Evolutionary conservation across 352 stramenopile genomes (phyloP).

Genomic region (Thraustochytrium striatum): DNA sequence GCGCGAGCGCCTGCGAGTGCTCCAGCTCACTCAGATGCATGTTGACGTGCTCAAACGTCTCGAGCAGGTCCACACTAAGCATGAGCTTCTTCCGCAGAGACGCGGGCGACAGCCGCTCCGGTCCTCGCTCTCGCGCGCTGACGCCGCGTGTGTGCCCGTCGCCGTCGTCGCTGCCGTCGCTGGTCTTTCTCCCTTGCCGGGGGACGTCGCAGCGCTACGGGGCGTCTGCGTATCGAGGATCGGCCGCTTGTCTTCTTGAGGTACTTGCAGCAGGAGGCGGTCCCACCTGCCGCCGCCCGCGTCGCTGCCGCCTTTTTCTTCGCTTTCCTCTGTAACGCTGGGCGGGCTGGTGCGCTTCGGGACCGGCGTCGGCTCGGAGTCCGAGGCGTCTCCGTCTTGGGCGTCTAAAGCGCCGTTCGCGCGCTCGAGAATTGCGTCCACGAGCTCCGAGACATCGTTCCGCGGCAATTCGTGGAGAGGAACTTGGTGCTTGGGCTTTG

Average conservation of each 20-base stretch:
- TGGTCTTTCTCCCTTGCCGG: not conserved
- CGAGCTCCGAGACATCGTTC: too few species aligned
- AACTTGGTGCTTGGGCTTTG: too few species aligned
- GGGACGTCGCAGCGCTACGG: not conserved
- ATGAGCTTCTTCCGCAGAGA: slow-evolving; percentile 42
- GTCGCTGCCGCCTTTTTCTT: not conserved
- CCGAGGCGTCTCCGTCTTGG: not conserved
- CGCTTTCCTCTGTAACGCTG: not conserved
- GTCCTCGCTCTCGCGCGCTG: not conserved
- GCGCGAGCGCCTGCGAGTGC: slow-evolving; percentile 32
- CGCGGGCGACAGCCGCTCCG: not conserved
- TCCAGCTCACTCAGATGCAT: slow-evolving; percentile 43
- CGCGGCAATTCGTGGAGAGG: too few species aligned
- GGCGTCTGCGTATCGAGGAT: not conserved
- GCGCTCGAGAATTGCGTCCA: too few species aligned
- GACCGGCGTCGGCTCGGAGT: not conserved
- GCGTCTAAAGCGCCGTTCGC: not conserved
- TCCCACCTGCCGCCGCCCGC: not conserved
- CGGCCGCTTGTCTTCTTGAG: not conserved
- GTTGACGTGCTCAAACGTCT: slow-evolving; percentile 35
- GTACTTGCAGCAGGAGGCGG: not conserved
- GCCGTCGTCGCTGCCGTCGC: not conserved
- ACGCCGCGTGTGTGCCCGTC: not conserved
- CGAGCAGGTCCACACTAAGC: slow-evolving; percentile 36
- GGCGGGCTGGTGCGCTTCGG: not conserved